Conservation (phyloP, 306 rosid genomes). For the Sphenostylis stenocarpa region DNA sequence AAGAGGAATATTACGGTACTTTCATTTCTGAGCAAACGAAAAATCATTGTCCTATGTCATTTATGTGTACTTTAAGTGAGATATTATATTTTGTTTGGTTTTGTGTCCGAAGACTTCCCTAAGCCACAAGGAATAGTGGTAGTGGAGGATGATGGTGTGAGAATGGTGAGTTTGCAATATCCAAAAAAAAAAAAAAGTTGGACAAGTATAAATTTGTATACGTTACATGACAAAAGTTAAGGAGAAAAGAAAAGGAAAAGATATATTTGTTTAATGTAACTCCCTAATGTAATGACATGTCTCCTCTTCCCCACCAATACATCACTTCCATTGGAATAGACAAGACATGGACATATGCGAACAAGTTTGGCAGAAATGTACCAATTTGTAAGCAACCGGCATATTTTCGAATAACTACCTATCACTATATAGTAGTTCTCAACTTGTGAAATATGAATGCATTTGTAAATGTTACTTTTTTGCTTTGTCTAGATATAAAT, state of each 20-base stretch:
- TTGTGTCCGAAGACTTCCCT: background rate
- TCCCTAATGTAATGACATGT: slow-evolving; percentile 37
- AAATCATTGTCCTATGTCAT: slow-evolving; percentile 14
- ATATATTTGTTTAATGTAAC: slow-evolving; percentile 5
- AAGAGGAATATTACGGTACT: slow-evolving; percentile 24
- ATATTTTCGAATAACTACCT: slow-evolving; percentile 11
- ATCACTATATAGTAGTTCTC: slow-evolving; percentile 16
- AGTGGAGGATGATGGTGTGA: too few species aligned
- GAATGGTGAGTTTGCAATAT: background rate
- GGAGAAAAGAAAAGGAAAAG: background rate
- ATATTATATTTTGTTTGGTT: background rate
- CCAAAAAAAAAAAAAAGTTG: background rate
- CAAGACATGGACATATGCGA: slow-evolving; percentile 23
- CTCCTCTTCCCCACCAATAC: slow-evolving; percentile 41
- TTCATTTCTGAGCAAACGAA: slow-evolving; percentile 18
- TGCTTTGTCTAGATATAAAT: background rate
- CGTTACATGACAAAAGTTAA: background rate
- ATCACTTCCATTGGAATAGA: slow-evolving; percentile 28
- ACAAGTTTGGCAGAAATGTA: slow-evolving; percentile 42
- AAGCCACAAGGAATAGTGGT: background rate
- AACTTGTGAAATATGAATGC: background rate
- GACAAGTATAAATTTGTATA: background rate
- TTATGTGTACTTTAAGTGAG: background rate
- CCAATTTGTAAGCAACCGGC: slow-evolving; percentile 30
- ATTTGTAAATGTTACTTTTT: background rate